These are phyloP conservation scores for Paramecium sonneborni DNA, from an alignment of 73 alveolate species.

Conservation along the genomic window DNA sequence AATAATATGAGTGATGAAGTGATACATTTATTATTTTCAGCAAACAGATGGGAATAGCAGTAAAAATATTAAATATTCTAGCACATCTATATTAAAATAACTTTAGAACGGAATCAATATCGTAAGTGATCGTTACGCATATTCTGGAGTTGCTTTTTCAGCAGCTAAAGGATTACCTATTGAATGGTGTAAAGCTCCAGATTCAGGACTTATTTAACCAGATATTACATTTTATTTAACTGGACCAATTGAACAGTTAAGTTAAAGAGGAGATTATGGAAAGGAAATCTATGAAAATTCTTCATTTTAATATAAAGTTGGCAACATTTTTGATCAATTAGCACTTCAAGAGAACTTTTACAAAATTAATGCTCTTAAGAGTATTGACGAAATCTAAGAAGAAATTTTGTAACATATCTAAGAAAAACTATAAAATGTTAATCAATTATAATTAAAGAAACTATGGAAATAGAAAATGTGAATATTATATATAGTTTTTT, in stretches of 20 bases:
- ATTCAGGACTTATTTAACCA: slow-evolving; percentile 83
- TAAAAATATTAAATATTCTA: not conserved
- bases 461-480: not conserved
- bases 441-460: not conserved
- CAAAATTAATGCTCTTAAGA: slow-evolving; percentile 70
- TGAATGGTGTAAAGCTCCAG: slow-evolving; percentile 86
- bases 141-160: slow-evolving; percentile 89
- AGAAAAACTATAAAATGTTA: not conserved
- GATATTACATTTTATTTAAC: slow-evolving; percentile 80
- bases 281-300: slow-evolving; percentile 86
- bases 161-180: slow-evolving; percentile 88
- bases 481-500: not conserved
- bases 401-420: not conserved
- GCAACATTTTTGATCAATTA: slow-evolving; percentile 68
- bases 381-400: slow-evolving; percentile 45
- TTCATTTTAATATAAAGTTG: slow-evolving; percentile 78
- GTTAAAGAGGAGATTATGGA: slow-evolving; percentile 79
- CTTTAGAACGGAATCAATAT: slow-evolving; percentile 74
- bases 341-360: slow-evolving; percentile 60
- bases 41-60: slow-evolving; percentile 89
- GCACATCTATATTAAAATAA: slow-evolving; percentile 63
- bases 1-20: slow-evolving; percentile 79
- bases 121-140: slow-evolving; percentile 88
- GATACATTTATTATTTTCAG: slow-evolving; percentile 85
- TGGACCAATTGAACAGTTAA: slow-evolving; percentile 67